A percentile compares a stretch with the other conserved stretches of the same genome.
Conservation (phyloP, 306 rosid species). For the Mucuna pruriens region DNA sequence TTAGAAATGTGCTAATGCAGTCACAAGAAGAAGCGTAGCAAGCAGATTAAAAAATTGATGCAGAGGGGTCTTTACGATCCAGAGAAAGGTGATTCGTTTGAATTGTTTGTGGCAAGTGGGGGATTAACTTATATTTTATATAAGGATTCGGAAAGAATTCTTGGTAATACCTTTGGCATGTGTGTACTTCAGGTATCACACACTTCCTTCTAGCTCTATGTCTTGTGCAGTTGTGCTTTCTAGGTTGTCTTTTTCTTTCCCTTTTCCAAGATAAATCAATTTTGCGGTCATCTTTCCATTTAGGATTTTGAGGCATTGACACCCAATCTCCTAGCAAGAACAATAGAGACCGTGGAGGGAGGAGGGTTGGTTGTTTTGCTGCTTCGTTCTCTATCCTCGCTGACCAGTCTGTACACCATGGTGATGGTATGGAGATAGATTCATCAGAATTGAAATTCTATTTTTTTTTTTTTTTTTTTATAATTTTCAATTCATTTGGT, state of each 20-base stretch:
- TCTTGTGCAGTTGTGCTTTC: not conserved
- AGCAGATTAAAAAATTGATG: constrained; percentile 72
- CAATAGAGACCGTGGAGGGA: constrained; percentile 98
- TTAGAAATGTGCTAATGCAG: constrained; percentile 52
- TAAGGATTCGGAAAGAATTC: constrained; percentile 84
- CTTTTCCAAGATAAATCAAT: not conserved
- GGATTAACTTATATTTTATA: constrained; percentile 77
- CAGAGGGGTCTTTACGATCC: constrained; percentile 86
- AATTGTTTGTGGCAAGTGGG: constrained; percentile 75
- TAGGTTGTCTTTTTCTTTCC: not conserved
- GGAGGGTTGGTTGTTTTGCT: constrained; percentile 89
- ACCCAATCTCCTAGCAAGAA: constrained; percentile 92
- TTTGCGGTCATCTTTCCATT: constrained; percentile 37
- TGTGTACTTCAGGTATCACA: constrained; percentile 85
- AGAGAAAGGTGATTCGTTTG: constrained; percentile 83
- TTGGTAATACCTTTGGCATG: constrained; percentile 96
- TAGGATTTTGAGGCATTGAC: constrained; percentile 98
- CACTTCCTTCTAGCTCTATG: constrained; percentile 17
- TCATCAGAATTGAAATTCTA: constrained; percentile 25
- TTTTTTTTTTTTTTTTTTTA: not conserved
- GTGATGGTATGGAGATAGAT: constrained; percentile 73
- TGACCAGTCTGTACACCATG: constrained; percentile 95
- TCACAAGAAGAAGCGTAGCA: constrained; percentile 81
- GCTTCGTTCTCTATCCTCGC: constrained; percentile 77
- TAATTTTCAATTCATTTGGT: not conserved